Base-by-base conservation (phyloP, 192 early-diverging fungal species). In the Backusella liffmaniae region DNA sequence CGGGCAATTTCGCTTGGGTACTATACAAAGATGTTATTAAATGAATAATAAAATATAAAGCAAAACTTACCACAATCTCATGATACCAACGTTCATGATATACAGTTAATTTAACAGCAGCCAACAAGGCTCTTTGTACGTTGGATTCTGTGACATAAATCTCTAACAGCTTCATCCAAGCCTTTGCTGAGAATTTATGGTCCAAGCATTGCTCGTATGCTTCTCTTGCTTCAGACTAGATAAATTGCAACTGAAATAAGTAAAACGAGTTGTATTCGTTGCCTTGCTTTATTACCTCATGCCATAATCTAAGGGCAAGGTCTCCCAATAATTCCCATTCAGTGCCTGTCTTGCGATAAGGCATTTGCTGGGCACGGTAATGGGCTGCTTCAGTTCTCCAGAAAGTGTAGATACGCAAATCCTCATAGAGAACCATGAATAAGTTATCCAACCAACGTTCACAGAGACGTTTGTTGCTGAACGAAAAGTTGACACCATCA, bases 371-470 rank as follows among this genome's bases (percentile, higher is more conserved):
- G 21, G 88, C 82, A 29, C 87, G 88, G 73, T 90, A 95, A 78
- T 95, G 94, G 9, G 89, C 79, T 76, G 95, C 90, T 78, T 97
- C 95, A 42, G 96, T 92, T 65, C 96, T 91, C 88, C 96, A 93
- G 37, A 93, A 90, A 10, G 97, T 96, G 86, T 98, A 99, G 16
- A 96, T 89, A 29, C 98, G 92, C 46, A 99, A 86, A 72, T 83
- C 96, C 70, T 98, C 97, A 78, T 97, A 99, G 56, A 99, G 84
- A 3, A 99, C 95, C 98, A 99, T 98, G 72, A 99, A 99, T 62
- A 97, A 85, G 83, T 99, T 99, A 80, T 99, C 98, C 68, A 99
- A 88, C 98, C 98, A 99, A 75, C 98, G 95, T 77, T 99, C 98
- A 76, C 98, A 99, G 49, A 99, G 90, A 26, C 98, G 88, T 90